Percentiles rank a stretch among this genome's conserved stretches.
These are phyloP conservation scores for Sherardia arvensis DNA, from an alignment of 257 asterid genomes.

Conservation along the genomic window DNA sequence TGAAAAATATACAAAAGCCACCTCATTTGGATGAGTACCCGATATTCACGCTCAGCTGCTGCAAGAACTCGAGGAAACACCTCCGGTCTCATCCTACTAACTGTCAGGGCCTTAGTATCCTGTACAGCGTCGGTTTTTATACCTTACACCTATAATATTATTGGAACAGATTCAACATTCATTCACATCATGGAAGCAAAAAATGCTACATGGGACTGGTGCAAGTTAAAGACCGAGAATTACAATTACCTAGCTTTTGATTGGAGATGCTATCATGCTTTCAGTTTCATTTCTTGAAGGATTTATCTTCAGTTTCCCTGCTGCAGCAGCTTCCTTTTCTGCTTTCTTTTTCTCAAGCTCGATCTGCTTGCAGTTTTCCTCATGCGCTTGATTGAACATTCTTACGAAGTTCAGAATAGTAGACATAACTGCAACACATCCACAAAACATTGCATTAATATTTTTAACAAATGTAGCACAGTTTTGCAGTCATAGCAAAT, in stretches of 20 bases:
- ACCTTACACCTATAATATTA: neutral
- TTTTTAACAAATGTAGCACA: neutral
- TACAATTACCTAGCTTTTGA: constrained; percentile 13
- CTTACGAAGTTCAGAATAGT: constrained; percentile 72
- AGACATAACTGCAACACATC: constrained; percentile 44
- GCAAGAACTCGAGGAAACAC: constrained; percentile 1
- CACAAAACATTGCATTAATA: neutral
- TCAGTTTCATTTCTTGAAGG: constrained; percentile 30
- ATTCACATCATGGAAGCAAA: neutral
- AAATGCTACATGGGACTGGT: neutral
- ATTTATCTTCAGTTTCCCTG: constrained; percentile 38
- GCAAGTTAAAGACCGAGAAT: neutral
- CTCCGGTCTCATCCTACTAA: neutral
- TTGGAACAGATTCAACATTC: neutral
- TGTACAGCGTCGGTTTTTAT: neutral
- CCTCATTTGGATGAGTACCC: constrained; percentile 15
- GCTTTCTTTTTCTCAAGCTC: constrained; percentile 81
- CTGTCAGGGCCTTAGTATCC: neutral
- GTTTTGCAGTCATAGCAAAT: neutral
- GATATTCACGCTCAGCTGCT: constrained; percentile 10
- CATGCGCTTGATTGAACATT: constrained; percentile 74
- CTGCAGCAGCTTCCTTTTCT: constrained; percentile 62
- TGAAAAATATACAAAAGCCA: constrained; percentile 23
- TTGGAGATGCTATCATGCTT: constrained; percentile 25
- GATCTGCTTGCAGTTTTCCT: constrained; percentile 80